A percentile compares a stretch with the other conserved stretches of the same genome.
Evolutionary conservation across 106 monocot species (phyloP).

Genomic region (Phalaenopsis equestris): DNA sequence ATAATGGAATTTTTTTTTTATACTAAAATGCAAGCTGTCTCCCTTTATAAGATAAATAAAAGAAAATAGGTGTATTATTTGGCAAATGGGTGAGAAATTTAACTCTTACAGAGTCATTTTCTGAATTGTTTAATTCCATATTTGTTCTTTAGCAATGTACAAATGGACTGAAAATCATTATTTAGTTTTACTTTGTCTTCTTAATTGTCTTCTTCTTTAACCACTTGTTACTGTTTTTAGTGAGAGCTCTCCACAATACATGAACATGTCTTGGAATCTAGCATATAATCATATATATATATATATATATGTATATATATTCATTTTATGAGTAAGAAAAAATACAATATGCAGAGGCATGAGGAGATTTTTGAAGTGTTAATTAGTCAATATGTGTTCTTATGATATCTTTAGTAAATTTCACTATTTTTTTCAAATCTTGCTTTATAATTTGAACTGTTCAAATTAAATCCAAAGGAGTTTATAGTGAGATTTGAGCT

Average conservation of each 20-base stretch:
- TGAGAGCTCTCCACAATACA: background rate
- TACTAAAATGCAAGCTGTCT: background rate
- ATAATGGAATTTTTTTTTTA: background rate
- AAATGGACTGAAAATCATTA: background rate
- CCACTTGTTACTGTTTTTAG: background rate
- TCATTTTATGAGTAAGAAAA: too few relatives aligned
- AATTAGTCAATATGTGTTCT: too few relatives aligned
- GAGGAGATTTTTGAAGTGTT: too few relatives aligned
- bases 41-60: background rate
- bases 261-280: background rate
- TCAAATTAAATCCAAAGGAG: too few relatives aligned
- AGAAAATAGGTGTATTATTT: background rate
- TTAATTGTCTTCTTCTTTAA: background rate
- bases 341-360: too few relatives aligned
- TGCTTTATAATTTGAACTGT: too few relatives aligned
- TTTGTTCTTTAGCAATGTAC: too few relatives aligned
- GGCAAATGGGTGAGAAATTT: background rate
- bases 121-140: background rate
- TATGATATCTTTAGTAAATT: too few relatives aligned
- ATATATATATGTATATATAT: too few relatives aligned
- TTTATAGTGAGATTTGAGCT: too few relatives aligned
- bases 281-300: too few relatives aligned
- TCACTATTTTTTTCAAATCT: too few relatives aligned
- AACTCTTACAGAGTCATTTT: background rate
- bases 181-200: background rate